A percentile compares a stretch with the other conserved stretches of the same genome.
Evolutionary conservation across 768 basidiomycete genomes (phyloP).

Genomic region (Russula compacta): DNA sequence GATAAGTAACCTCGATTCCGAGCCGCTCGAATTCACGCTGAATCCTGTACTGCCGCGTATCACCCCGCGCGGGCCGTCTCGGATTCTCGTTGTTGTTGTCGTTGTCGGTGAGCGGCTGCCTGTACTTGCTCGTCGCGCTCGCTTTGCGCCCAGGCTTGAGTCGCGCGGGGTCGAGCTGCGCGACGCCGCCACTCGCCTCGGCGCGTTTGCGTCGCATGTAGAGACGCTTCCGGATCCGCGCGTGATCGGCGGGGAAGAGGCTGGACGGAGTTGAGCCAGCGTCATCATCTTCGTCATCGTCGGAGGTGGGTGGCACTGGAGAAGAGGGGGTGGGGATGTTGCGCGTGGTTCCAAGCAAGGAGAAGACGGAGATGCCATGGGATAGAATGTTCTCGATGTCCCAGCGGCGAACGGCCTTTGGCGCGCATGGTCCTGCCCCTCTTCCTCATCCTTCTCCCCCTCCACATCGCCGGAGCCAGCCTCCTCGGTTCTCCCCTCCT

Average conservation of each 20-base stretch:
- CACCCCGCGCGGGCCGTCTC: constrained; percentile 26
- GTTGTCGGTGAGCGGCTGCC: constrained; percentile 14
- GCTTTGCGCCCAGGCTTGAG: constrained; percentile 34
- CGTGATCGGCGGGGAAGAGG: constrained; percentile 41
- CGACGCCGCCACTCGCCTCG: constrained; percentile 30
- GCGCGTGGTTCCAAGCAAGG: not conserved
- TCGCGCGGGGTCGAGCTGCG: constrained; percentile 26
- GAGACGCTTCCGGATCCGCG: constrained; percentile 51
- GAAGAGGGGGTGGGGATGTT: not conserved
- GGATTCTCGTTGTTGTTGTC: not conserved
- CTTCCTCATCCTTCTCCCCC: constrained; percentile 27
- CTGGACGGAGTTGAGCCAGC: not conserved
- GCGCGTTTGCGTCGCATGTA: constrained; percentile 70
- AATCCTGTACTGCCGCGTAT: constrained; percentile 39
- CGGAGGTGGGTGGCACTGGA: not conserved
- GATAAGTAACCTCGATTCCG: constrained; percentile 37
- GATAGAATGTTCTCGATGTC: not conserved
- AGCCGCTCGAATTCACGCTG: constrained; percentile 33
- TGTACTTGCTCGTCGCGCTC: constrained; percentile 10
- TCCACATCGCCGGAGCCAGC: constrained; percentile 24
- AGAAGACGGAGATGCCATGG: not conserved
- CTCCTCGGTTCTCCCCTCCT: constrained; percentile 20
- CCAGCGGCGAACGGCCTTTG: not conserved
- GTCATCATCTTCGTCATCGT: not conserved
- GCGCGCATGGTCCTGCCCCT: constrained; percentile 20